Evolutionary conservation across 2,329 filamentous ascomycete species (phyloP).

Genomic region (Pestalotiopsis sp.): DNA sequence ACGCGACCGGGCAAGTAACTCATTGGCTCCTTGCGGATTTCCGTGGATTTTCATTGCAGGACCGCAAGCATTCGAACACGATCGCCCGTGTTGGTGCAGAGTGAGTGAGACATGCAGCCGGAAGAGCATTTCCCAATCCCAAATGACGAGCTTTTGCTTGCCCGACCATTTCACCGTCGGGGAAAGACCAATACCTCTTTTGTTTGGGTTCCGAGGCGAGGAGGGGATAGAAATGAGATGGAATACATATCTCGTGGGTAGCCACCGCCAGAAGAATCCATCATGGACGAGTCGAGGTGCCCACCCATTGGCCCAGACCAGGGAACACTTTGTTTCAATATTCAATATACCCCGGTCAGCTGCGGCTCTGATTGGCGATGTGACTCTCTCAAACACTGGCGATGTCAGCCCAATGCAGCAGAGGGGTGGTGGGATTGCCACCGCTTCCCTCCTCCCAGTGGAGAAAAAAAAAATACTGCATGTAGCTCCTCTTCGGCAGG

Average conservation of each 20-base stretch:
- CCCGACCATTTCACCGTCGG: neutral
- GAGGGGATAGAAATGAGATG: neutral
- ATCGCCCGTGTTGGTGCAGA: neutral
- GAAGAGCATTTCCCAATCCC: neutral
- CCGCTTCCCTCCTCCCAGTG: neutral
- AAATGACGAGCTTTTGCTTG: no score
- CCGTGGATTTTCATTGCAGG: slow-evolving; percentile 12
- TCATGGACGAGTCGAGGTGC: neutral
- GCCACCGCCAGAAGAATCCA: neutral
- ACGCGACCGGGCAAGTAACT: neutral
- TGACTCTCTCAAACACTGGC: slow-evolving; percentile 13
- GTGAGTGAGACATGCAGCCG: slow-evolving; percentile 9
- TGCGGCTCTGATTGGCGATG: slow-evolving; percentile 12
- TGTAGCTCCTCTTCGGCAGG: neutral
- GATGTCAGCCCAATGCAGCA: slow-evolving; percentile 11
- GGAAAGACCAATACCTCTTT: neutral
- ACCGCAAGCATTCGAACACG: neutral
- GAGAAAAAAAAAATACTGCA: neutral
- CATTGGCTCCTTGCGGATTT: neutral
- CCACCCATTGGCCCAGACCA: slow-evolving; percentile 3
- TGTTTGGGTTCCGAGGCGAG: neutral
- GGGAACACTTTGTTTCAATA: slow-evolving; percentile 12
- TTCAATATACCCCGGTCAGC: neutral
- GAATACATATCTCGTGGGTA: neutral
- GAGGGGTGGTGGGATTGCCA: slow-evolving; percentile 2